Evolutionary conservation across 1,284 basidiomycete genomes (phyloP).

Genomic region (Ceratobasidium sp.): DNA sequence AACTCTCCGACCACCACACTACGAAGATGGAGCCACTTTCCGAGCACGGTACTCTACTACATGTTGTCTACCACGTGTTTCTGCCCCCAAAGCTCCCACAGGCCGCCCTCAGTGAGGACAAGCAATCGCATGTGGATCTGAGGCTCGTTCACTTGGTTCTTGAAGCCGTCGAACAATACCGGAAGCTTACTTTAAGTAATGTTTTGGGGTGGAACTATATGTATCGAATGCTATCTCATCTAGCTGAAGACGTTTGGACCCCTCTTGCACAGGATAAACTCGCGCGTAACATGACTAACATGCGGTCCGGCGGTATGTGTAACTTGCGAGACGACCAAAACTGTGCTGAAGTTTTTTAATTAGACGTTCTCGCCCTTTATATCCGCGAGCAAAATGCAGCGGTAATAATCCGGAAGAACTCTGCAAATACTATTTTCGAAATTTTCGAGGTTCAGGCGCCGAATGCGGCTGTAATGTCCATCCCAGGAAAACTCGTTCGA

Average conservation of each 20-base stretch:
- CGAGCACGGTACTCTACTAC: not conserved
- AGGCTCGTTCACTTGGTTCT: not conserved
- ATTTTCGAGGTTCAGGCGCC: conserved; percentile 58
- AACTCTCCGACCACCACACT: not conserved
- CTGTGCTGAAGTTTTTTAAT: conserved; percentile 2
- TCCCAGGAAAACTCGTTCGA: conserved; percentile 56
- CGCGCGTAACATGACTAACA: not conserved
- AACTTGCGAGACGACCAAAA: not conserved
- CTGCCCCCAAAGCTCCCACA: conserved; percentile 58
- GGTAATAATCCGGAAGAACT: conserved; percentile 54
- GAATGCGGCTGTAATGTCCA: conserved; percentile 53
- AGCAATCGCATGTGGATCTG: not conserved
- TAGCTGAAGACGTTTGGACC: not conserved
- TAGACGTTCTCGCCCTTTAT: conserved; percentile 54
- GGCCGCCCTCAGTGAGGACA: conserved; percentile 43
- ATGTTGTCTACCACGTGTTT: conserved; percentile 57
- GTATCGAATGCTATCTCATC: not conserved
- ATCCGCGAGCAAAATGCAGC: conserved; percentile 60
- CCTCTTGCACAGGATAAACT: not conserved
- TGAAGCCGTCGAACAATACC: not conserved
- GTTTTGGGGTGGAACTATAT: not conserved
- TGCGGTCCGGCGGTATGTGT: not conserved
- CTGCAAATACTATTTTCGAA: conserved; percentile 53
- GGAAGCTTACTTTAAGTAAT: not conserved
- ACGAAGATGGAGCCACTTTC: not conserved